A percentile compares a stretch with the other conserved stretches of the same genome.
phyloP scores from a whole-genome alignment of 768 basidiomycete genomes.

The Suillus fuscotomentosus region DNA sequence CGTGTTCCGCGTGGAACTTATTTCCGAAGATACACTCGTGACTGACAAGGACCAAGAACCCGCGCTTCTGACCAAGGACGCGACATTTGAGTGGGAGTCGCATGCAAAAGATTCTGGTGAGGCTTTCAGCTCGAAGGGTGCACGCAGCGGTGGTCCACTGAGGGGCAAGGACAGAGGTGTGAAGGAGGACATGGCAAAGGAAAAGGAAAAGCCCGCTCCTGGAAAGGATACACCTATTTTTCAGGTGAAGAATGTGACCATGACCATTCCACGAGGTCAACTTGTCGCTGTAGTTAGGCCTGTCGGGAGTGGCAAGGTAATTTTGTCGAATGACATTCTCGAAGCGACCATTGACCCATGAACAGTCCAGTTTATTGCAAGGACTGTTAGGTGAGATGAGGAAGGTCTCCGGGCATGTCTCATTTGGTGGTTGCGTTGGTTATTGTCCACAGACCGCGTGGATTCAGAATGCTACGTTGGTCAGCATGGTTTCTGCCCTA shows the following conservation, averaged over 20 bases:
- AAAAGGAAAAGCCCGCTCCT: constrained; percentile 9
- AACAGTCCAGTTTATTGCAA: constrained; percentile 53
- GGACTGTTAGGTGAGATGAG: constrained; percentile 75
- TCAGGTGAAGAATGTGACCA: constrained; percentile 45
- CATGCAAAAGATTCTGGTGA: constrained; percentile 12
- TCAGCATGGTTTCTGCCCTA: constrained; percentile 15
- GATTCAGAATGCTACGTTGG: constrained; percentile 71
- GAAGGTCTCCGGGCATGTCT: constrained; percentile 47
- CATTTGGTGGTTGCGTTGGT: constrained; percentile 61
- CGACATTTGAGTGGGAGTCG: constrained; percentile 64
- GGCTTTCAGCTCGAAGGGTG: constrained; percentile 2
- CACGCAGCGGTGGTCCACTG: constrained; percentile 1
- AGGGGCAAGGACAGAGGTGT: not conserved
- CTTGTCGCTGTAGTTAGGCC: constrained; percentile 65
- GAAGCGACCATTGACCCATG: not conserved
- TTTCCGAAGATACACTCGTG: constrained; percentile 37
- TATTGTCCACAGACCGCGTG: constrained; percentile 76
- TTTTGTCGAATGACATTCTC: constrained; percentile 5
- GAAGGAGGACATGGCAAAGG: constrained; percentile 8
- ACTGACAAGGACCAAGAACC: constrained; percentile 45
- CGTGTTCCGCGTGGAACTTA: constrained; percentile 49
- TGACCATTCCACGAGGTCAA: constrained; percentile 55
- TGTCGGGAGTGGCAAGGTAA: constrained; percentile 65
- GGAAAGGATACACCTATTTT: constrained; percentile 32
- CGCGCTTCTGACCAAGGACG: constrained; percentile 52